These are phyloP conservation scores for Umbelopsis sp. DNA, from an alignment of 192 early-diverging fungal species.

Conservation along the genomic window DNA sequence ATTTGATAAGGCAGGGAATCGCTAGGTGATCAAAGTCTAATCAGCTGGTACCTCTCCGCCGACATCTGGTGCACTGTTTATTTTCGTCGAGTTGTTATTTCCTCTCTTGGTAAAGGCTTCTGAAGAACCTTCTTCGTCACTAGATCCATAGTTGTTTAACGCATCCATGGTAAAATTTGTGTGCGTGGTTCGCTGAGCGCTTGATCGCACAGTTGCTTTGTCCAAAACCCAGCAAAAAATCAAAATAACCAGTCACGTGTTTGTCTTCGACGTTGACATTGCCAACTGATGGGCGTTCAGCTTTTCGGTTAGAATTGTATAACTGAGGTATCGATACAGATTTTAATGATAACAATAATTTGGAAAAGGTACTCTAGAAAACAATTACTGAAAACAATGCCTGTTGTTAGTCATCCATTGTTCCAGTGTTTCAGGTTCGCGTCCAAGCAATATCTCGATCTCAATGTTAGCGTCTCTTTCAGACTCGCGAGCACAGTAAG, in stretches of 20 bases:
- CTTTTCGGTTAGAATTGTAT: too few species aligned
- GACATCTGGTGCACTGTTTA: constrained; percentile 57
- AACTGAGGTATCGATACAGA: too few species aligned
- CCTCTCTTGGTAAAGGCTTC: neutral
- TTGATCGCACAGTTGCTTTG: too few species aligned
- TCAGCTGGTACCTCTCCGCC: constrained; percentile 49
- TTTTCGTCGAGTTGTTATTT: neutral
- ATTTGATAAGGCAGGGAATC: neutral
- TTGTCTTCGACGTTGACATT: neutral
- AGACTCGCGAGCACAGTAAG: neutral
- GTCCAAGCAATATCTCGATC: constrained; percentile 6
- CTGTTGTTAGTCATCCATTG: constrained; percentile 14
- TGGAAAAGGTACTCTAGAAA: too few species aligned
- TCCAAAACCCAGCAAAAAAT: neutral
- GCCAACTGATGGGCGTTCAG: too few species aligned
- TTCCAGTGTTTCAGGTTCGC: neutral
- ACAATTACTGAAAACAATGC: too few species aligned
- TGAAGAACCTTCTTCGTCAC: constrained; percentile 34
- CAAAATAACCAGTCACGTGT: constrained; percentile 19
- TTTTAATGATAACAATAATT: too few species aligned
- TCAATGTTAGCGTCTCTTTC: neutral
- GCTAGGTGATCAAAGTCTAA: neutral
- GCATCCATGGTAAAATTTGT: constrained; percentile 30
- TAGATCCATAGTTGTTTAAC: constrained; percentile 38
- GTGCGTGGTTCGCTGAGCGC: neutral